Conservation (phyloP, 805 yeast genomes). For the Wickerhamomyces bisporus region DNA sequence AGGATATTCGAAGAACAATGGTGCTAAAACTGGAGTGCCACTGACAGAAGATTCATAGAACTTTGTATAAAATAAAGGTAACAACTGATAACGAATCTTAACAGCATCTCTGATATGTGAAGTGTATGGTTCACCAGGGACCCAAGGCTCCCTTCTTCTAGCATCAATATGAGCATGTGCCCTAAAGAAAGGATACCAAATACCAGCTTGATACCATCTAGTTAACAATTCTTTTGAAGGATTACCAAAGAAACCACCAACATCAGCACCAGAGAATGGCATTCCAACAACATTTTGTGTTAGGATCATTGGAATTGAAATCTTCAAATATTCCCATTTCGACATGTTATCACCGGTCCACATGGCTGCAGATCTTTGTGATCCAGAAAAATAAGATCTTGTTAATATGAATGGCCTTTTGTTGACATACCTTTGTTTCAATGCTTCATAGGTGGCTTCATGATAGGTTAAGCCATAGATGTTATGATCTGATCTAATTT, state of each 20-base stretch:
- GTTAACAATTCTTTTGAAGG: constrained; percentile 76
- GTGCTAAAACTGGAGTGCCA: constrained; percentile 70
- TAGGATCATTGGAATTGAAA: constrained; percentile 83
- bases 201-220: constrained; percentile 95
- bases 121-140: constrained; percentile 71
- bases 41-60: constrained; percentile 56
- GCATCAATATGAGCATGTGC: constrained; percentile 97
- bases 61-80: constrained; percentile 77
- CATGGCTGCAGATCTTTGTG: constrained; percentile 86
- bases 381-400: constrained; percentile 83
- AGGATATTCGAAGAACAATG: constrained; percentile 56
- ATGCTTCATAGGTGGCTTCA: constrained; percentile 70
- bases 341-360: constrained; percentile 99
- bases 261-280: constrained; percentile 95
- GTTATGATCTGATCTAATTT: constrained; percentile 90
- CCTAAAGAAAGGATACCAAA: constrained; percentile 94
- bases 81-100: constrained; percentile 62
- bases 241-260: constrained; percentile 93
- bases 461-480: constrained; percentile 75
- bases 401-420: constrained; percentile 86
- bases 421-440: constrained; percentile 43
- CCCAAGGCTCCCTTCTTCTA: constrained; percentile 88
- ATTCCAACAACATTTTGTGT: constrained; percentile 77
- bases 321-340: constrained; percentile 78
- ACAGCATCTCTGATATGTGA: constrained; percentile 65